Evolutionary conservation across 2,329 filamentous ascomycete genomes (phyloP), one percentile per base, ranked within the genome.

Genomic region (Sporothrix variecibatus): DNA sequence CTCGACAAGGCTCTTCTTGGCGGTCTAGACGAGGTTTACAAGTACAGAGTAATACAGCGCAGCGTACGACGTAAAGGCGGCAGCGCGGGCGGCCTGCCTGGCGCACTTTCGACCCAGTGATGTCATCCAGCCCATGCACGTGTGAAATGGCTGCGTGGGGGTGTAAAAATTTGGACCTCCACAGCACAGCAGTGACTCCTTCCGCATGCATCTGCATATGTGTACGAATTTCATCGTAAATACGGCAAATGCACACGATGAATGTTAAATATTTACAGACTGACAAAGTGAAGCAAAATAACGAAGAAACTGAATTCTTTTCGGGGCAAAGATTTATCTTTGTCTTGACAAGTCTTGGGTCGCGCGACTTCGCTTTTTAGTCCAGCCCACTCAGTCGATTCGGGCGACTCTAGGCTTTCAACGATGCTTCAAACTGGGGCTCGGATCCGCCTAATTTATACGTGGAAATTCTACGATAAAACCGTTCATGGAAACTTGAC

Each of bases 71-170:
- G 34, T 34, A 5, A 34, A 4, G 34, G 34, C 34, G 34, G 34
- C 34, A 34, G 46, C 15, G 46, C 46, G n/a, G 11, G n/a, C 15
- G 11, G n/a, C 15, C n/a, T 31, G 40, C 40, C 17, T 51, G 26
- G 43, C 26, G 43, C 34, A 43, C 11, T 43, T 34, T 68, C 40
- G 26, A 31, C 26, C 65, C 65, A 68, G 65, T 68, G 65, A 68
- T 68, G 65, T 68, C 65, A 68, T 68, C 3, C 28, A 23, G 23
- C 34, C 5, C n/a, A 1, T 15, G 65, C 65, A 68, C 65, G 26
- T 68, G 65, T 34, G 1, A 51, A 68, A 68, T 31, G 20, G 40
- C 38, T 43, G 17, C 17, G 58, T 62, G 31, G 51, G 51, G 51
- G 51, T 53, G 51, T 26, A 56, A 7, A 20, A 7, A 20, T 49